Conservation (phyloP, 345 rosid genomes). For the Boechera retrofracta region DNA sequence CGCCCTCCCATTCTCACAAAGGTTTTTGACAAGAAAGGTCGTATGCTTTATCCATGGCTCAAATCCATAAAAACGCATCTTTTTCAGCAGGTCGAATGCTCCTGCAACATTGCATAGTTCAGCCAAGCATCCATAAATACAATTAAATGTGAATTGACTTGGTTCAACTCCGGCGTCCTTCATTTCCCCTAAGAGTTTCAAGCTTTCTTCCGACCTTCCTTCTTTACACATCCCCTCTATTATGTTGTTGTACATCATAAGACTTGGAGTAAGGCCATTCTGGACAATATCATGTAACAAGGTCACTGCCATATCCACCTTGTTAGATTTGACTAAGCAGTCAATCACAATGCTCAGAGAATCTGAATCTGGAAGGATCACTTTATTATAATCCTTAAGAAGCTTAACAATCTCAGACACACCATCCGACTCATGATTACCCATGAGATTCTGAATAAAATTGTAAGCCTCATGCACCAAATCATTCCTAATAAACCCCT, state of each 20-base stretch:
- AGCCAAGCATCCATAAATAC: conserved; percentile 75
- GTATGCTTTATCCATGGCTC: conserved; percentile 86
- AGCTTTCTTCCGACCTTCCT: conserved; percentile 69
- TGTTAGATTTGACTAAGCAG: conserved; percentile 52
- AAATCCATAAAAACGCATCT: conserved; percentile 75
- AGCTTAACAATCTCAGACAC: conserved; percentile 44
- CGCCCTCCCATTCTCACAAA: conserved; percentile 61
- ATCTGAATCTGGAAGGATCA: conserved; percentile 48
- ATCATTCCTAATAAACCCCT: conserved; percentile 48
- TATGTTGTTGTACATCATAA: conserved; percentile 59
- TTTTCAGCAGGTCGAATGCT: conserved; percentile 63
- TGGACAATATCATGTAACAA: conserved; percentile 62
- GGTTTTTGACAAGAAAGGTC: conserved; percentile 62
- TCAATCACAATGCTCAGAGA: conserved; percentile 61
- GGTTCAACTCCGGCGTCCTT: conserved; percentile 63
- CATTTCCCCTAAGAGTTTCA: conserved; percentile 64
- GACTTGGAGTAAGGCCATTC: conserved; percentile 50
- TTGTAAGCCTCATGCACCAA: conserved; percentile 58
- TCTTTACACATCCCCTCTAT: conserved; percentile 69
- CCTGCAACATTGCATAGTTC: conserved; percentile 60
- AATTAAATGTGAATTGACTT: conserved; percentile 67
- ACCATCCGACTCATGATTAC: conserved; percentile 37
- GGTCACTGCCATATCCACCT: conserved; percentile 64
- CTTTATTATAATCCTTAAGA: conserved; percentile 46
- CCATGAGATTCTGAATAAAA: conserved; percentile 55